phyloP scores from a whole-genome alignment of 805 yeast genomes.

The Nakazawaea laoshanensis region DNA sequence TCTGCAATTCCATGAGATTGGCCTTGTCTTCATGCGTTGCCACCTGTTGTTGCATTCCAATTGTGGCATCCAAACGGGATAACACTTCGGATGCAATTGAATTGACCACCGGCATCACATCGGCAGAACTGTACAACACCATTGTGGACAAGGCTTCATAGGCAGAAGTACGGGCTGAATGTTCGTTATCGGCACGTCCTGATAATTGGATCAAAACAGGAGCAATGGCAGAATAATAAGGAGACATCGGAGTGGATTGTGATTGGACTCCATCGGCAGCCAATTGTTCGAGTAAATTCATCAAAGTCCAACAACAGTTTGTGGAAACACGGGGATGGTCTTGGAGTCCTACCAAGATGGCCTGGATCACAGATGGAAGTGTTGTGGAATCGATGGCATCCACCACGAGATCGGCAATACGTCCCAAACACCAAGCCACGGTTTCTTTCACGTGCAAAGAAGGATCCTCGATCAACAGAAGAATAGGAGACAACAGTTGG shows the following conservation, averaged over 20 bases:
- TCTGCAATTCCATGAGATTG: slow-evolving; percentile 82
- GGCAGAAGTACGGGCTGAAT: slow-evolving; percentile 88
- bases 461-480: slow-evolving; percentile 65
- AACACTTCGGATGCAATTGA: slow-evolving; percentile 69
- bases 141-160: slow-evolving; percentile 85
- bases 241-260: slow-evolving; percentile 59
- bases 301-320: slow-evolving; percentile 97
- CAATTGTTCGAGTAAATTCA: slow-evolving; percentile 83
- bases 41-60: slow-evolving; percentile 50
- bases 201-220: slow-evolving; percentile 67
- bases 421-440: slow-evolving; percentile 96
- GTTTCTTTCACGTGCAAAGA: slow-evolving; percentile 88
- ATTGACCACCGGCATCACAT: slow-evolving; percentile 60
- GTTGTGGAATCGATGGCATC: slow-evolving; percentile 61
- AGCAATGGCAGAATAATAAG: slow-evolving; percentile 59
- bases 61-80: slow-evolving; percentile 62
- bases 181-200: slow-evolving; percentile 71
- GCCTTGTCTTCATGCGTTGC: slow-evolving; percentile 62
- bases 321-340: slow-evolving; percentile 92
- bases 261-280: slow-evolving; percentile 39
- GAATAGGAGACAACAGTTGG: slow-evolving; percentile 78
- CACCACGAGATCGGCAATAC: slow-evolving; percentile 82
- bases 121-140: slow-evolving; percentile 67
- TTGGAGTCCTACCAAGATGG: slow-evolving; percentile 70
- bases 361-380: slow-evolving; percentile 63